A percentile compares a stretch with the other conserved stretches of the same genome.
Conservation (phyloP, 306 rosid species). For the Ceratonia siliqua region DNA sequence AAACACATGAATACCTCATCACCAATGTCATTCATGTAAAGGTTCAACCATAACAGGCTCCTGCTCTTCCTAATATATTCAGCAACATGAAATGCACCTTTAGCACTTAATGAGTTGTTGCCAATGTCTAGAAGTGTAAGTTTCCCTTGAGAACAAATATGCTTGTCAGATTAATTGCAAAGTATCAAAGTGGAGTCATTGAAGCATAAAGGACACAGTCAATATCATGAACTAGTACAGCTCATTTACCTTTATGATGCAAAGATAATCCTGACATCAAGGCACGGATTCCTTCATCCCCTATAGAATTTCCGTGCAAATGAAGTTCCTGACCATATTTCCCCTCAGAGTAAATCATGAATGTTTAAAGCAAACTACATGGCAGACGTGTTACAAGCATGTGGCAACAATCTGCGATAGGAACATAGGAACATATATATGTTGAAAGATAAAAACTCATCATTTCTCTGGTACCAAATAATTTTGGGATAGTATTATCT, state of each 20-base stretch:
- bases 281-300: slow-evolving; percentile 90
- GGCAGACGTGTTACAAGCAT: slow-evolving; percentile 20
- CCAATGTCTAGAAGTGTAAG: slow-evolving; percentile 77
- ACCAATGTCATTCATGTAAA: slow-evolving; percentile 95
- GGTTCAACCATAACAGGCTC: slow-evolving; percentile 75
- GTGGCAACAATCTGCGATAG: slow-evolving; percentile 19
- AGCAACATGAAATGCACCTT: slow-evolving; percentile 82
- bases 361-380: slow-evolving; percentile 26
- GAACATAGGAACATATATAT: slow-evolving; percentile 16
- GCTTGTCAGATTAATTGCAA: slow-evolving; percentile 36
- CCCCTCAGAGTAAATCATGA: slow-evolving; percentile 28
- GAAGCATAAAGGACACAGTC: slow-evolving; percentile 9
- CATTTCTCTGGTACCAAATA: not conserved
- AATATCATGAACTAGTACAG: slow-evolving; percentile 29
- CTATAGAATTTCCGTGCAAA: slow-evolving; percentile 92
- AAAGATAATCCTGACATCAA: slow-evolving; percentile 71
- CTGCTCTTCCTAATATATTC: slow-evolving; percentile 73
- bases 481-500: slow-evolving; percentile 9
- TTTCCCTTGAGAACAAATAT: slow-evolving; percentile 64
- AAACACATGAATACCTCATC: slow-evolving; percentile 73
- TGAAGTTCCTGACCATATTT: slow-evolving; percentile 74
- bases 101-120: slow-evolving; percentile 85
- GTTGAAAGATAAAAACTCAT: slow-evolving; percentile 14
- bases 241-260: slow-evolving; percentile 71
- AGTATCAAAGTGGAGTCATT: slow-evolving; percentile 5